Conservation (phyloP, 2,329 filamentous ascomycete genomes). For the Neopestalotiopsis rosae region DNA sequence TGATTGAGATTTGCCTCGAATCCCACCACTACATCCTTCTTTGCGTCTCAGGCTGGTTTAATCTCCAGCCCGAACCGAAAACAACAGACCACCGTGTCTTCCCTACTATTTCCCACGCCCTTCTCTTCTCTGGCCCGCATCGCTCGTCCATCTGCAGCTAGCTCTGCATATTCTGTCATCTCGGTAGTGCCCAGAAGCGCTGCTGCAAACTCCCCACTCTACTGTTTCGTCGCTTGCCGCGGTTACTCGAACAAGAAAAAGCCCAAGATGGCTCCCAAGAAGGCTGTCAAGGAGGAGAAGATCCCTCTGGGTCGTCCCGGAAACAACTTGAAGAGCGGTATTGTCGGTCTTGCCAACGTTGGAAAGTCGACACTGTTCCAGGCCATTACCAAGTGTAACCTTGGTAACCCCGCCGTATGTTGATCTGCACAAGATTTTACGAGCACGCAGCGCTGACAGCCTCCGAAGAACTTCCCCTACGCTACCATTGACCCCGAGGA, state of each 20-base stretch:
- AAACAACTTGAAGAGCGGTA: conserved; percentile 99
- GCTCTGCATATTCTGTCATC: conserved; percentile 64
- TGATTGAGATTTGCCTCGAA: conserved; percentile 22
- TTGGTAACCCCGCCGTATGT: conserved; percentile 94
- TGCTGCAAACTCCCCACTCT: conserved; percentile 32
- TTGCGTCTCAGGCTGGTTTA: conserved; percentile 25
- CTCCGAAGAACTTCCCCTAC: conserved; percentile 88
- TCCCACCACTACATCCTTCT: not conserved
- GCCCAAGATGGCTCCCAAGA: conserved; percentile 92
- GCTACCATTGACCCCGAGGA: conserved; percentile 99
- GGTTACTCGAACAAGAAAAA: conserved; percentile 65
- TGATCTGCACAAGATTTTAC: conserved; percentile 23
- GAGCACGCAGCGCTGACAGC: conserved; percentile 38
- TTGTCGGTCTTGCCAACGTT: conserved; percentile 98
- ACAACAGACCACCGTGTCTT: conserved; percentile 46
- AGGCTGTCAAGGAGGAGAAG: conserved; percentile 90
- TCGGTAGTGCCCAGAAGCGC: conserved; percentile 53
- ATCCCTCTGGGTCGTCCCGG: conserved; percentile 93
- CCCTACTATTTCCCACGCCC: conserved; percentile 41
- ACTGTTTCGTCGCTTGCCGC: conserved; percentile 53
- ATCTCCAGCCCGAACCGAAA: conserved; percentile 43
- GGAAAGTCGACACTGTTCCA: conserved; percentile 99
- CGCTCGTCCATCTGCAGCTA: conserved; percentile 66
- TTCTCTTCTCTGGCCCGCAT: conserved; percentile 60
- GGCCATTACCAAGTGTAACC: conserved; percentile 95